Evolutionary conservation across 2,329 filamentous ascomycete genomes (phyloP), one percentile per base, ranked within the genome.

Genomic region (Alternaria novae-zelandiae): DNA sequence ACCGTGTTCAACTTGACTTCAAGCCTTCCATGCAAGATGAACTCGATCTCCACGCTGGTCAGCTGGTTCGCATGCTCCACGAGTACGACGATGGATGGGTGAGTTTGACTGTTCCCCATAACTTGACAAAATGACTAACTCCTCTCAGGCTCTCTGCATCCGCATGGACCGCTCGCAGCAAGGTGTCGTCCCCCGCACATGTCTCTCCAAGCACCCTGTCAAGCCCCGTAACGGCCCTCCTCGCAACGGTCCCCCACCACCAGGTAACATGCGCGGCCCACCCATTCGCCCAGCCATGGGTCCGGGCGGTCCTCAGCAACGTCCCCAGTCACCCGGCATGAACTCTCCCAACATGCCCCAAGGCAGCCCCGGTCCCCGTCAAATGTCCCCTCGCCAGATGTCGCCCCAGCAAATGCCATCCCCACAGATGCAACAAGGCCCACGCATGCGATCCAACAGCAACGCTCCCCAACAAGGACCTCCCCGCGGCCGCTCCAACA

Each of bases 41-140:
- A 81, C 85, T 99, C 75, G 91, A 89, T 66, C 86, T 99, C 47
- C 87, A 85, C 66, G 88, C 90, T 61, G 96, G 96, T 56, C 90
- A 96, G 66, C 85, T 99, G 53, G 93, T 98, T 54, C 88, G 95
- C 68, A 84, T 99, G 68, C 85, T 98, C 56, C 95, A 98, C 76
- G 94, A 97, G 81, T 99, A 98, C 74, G 96, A 99, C 77, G 96
- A 99, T 82, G 96, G 96, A 74, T 99, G 96, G 96, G 92, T 95
- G 87, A 87, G 91, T 86, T 30, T 11, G 6, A 5, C 20, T 15
- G 1, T 28, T 11, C 3, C 3, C 26, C 26, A 28, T 13, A 2
- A n/a, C 9, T 28, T 17, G 3, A 23, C 3, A 1, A 21, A 0
- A 47, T 26, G 44, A 61, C 54, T 59, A 57, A 64, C 72, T 76